Percentiles rank a stretch among this genome's conserved stretches.
These are phyloP conservation scores for Lantana camara DNA, from an alignment of 257 asterid species.

Conservation along the genomic window DNA sequence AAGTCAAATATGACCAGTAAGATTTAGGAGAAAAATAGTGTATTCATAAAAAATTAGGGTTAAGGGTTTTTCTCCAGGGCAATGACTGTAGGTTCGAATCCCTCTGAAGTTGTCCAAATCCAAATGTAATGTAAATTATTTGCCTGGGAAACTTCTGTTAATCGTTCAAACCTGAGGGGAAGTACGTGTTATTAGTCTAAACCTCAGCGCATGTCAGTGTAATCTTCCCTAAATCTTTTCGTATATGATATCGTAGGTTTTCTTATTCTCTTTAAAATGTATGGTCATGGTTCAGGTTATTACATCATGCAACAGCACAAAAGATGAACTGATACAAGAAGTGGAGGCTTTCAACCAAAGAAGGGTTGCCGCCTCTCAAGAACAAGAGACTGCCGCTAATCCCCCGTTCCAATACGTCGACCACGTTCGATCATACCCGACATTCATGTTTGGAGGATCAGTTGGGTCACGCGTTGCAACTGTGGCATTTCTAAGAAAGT, in stretches of 20 bases:
- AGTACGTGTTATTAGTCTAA: too few relatives aligned
- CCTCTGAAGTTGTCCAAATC: background rate
- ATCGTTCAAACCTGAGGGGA: too few relatives aligned
- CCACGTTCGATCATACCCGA: conserved; percentile 86
- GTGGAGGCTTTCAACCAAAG: conserved; percentile 79
- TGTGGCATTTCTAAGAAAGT: conserved; percentile 83
- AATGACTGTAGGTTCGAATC: too few relatives aligned
- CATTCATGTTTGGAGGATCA: conserved; percentile 87
- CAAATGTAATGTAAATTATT: background rate
- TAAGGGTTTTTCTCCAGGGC: too few relatives aligned
- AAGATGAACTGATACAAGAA: conserved; percentile 90
- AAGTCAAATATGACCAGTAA: too few relatives aligned
- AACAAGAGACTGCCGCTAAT: conserved; percentile 36
- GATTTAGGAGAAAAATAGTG: too few relatives aligned
- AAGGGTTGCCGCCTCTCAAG: conserved; percentile 48
- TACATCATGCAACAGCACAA: conserved; percentile 90
- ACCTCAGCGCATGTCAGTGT: too few relatives aligned
- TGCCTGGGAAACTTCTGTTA: background rate
- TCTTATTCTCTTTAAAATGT: background rate
- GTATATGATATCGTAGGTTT: background rate
- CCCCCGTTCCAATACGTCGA: conserved; percentile 67
- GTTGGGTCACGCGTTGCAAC: conserved; percentile 97
- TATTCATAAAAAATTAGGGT: too few relatives aligned
- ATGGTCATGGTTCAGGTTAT: conserved; percentile 54
- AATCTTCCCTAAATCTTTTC: background rate